Evolutionary conservation across 345 rosid genomes (phyloP), one percentile per base, ranked within the genome.

Genomic region (Lumnitzera racemosa): DNA sequence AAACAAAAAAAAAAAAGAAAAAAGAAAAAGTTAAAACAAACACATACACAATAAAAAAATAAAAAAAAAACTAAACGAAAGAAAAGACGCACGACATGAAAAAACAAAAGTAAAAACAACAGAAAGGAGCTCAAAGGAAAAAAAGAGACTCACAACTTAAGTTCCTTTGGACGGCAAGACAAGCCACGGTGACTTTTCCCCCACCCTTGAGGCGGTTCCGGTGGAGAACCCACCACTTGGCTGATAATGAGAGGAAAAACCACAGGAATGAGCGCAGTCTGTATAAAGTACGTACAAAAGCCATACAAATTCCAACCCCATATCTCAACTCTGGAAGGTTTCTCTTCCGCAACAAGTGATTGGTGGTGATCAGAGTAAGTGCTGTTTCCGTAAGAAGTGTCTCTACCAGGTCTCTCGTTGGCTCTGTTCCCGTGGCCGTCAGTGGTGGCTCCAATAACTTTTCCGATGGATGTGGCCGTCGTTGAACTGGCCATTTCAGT

Each of bases 221-320:
- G 66, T 23, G 64, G 66, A 29, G 64, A 23, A 27, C 46, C 58
- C 14, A 68, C 53, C 20, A 76, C 67, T 58, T 80, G 71, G 62
- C 80, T 65, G 46, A 81, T 76, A 60, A 79, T 74, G 56, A 84
- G 81, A 10, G 90, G 81, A 60, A 84, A 81, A 12, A 81, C 72
- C 0, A 80, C 56, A 0, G 90, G 90, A 46, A 81, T 49, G 20
- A 84, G 74, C 55, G 61, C 61, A 1, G 78, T 72, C 24, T 76
- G 75, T 43, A 84, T 57, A 31, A 80, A 80, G 61, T 80, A 71
- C 27, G 90, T 72, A 64, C 85, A 76, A 6, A 79, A 55, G 14
- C 74, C 85, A 54, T 84, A 78, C 46, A 76, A 72, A 66, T 74
- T 76, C 90, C 90, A 84, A 23, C 57, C 52, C 81, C 80, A 84